Conservation (phyloP, 2,329 filamentous ascomycete species). For the Aspergillus brunneoviolaceus region DNA sequence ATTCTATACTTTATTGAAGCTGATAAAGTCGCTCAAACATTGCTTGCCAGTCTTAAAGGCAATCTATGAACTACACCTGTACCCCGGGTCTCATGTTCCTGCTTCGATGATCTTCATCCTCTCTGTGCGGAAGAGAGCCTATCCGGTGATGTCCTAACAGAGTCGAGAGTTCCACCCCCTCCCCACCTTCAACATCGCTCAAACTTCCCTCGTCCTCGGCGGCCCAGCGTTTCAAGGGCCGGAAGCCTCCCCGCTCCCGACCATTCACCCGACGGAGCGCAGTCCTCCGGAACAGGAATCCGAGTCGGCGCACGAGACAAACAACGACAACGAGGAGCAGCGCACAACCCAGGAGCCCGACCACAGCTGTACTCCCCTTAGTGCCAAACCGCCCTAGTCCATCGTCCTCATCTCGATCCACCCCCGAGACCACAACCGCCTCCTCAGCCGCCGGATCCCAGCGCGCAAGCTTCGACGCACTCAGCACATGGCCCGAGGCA, state of each 20-base stretch:
- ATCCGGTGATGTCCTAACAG: conserved; percentile 9
- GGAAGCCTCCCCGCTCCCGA: conserved; percentile 9
- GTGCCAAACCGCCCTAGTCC: neutral
- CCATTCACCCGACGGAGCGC: neutral
- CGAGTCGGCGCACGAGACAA: conserved; percentile 1
- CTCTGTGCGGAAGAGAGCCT: neutral
- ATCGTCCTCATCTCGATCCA: neutral
- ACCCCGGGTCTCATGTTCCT: neutral
- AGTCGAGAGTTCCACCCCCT: conserved; percentile 12
- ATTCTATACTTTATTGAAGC: no score
- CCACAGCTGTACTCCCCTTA: no score
- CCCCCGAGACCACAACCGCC: conserved; percentile 12
- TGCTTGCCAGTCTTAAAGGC: no score
- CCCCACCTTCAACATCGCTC: conserved; percentile 16
- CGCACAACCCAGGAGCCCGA: neutral
- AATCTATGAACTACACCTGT: neutral
- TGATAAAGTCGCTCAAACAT: no score
- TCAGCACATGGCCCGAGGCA: conserved; percentile 20
- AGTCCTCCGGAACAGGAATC: neutral
- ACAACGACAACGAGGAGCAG: neutral
- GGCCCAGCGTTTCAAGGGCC: conserved; percentile 5
- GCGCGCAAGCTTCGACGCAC: conserved; percentile 16
- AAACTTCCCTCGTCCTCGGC: conserved; percentile 3
- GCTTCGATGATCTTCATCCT: neutral
- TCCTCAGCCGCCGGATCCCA: conserved; percentile 24